Base-by-base conservation (phyloP, 192 early-diverging fungal genomes). In the Linnemannia zychae region DNA sequence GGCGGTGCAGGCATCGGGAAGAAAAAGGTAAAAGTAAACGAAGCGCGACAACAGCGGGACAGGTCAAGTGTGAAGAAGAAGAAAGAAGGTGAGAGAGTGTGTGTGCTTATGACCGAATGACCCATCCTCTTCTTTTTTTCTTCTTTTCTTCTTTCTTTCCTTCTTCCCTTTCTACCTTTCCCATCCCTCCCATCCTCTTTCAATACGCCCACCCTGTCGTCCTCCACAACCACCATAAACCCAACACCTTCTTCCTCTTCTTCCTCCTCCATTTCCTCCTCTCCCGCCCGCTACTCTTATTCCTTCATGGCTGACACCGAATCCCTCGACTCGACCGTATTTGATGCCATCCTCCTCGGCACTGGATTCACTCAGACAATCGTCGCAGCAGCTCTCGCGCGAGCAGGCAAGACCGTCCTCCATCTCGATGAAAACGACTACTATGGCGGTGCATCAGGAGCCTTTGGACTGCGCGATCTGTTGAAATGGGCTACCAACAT, bases 311-410 rank as follows among this genome's bases (percentile, higher is more conserved):
- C 82, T 9, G 82, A 84, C 73, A 75, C 38, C 12, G 77, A 84
- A n/a, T 71, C 67, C 3, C 81, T 88, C 52, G 88, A 88, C 68
- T 74, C 78, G 11, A 91, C 90, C 47, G 76, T 89, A 65, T 97
- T 93, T 87, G 96, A 98, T 57, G 90, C 89, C 67, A 92, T 97
- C 50, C 88, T 98, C n/a, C 88, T 98, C 20, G 97, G 97, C 33
- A 98, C 97, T 11, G 97, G 97, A 12, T 87, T 96, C 44, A 82
- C 91, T 36, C 94, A 98, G 75, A 90, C 96, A 34, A 94, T 98
- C 22, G 74, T 96, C 9, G 96, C 97, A 24, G 95, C 94, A 9
- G 92, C 93, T 20, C 88, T 96, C 24, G 90, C 96, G 15, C 90
- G 92, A 7, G 88, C 82, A 24, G 95, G 93, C 17, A 90, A 91